Base-by-base conservation (phyloP, 331 rosid genomes). In the Quercus tomentella region DNA sequence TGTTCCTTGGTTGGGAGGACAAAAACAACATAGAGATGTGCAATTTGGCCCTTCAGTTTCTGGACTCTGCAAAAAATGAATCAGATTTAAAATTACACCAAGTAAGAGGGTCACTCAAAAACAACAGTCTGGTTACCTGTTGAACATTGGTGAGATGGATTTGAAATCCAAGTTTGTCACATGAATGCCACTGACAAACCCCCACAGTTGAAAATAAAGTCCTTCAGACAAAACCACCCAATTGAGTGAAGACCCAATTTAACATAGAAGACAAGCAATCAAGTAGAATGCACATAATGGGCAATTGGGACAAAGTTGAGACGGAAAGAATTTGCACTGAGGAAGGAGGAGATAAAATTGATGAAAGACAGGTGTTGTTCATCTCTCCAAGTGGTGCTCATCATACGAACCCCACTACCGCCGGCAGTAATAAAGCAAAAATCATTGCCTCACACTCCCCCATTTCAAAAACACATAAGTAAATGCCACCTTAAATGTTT, bases 151-250 rank as follows among this genome's bases (percentile, higher is more conserved):
- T 8, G 91, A 82, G 67, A 87, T 77, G 63, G 67, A 82, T 75
- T 71, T 66, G 78, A 72, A 57, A 77, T 91, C 97, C 91, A 93
- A 86, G 74, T 83, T 83, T n/a, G 97, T 91, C 76, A 89, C 83
- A 74, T 72, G 82, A 94, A 92, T 57, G 97, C 97, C 76, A 94
- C 95, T 0, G 97, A 94, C 68, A 89, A 81, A 58, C 97, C 95
- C 35, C 97, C 97, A 78, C 95, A 94, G 71, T 94, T 94, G 93
- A 94, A 92, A 81, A 94, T 92, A 73, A 94, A 91, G 82, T 94
- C 98, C 98, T 94, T 69, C 84, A 77, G 22, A 60, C 74, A 67
- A 20, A 55, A 60, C 72, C 68, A 61, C 52, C 54, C 62, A 80
- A 43, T 62, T 82, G 67, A 83, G 72, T 4, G 52, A 60, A 15